Percentiles rank a stretch among this genome's conserved stretches.
Evolutionary conservation across 2,329 filamentous ascomycete species (phyloP).

Genomic region (Arthrobotrys iridis): DNA sequence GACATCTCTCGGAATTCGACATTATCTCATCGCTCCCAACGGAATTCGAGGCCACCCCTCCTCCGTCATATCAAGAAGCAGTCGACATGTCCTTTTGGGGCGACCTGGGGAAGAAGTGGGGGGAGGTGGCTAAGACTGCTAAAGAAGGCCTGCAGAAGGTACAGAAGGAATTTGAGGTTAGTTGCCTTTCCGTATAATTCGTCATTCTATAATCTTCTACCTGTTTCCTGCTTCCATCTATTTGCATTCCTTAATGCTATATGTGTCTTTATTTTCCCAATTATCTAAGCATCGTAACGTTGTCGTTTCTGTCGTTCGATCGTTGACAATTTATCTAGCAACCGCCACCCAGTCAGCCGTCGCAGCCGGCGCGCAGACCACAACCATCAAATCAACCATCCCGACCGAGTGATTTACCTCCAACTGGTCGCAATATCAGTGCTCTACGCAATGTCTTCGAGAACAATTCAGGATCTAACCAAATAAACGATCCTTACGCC

Average conservation of each 20-base stretch:
- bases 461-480: slow-evolving; percentile 2
- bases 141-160: slow-evolving; percentile 40
- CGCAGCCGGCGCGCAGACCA: slow-evolving; percentile 11
- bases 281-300: not conserved
- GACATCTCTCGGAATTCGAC: slow-evolving; percentile 48
- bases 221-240: not conserved
- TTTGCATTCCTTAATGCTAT: slow-evolving; percentile 11
- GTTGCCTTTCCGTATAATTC: slow-evolving; percentile 2
- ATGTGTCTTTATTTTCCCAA: slow-evolving; percentile 4
- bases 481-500: slow-evolving; percentile 40
- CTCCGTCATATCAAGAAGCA: slow-evolving; percentile 52
- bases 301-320: not conserved
- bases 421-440: slow-evolving; percentile 5
- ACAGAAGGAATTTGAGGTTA: slow-evolving; percentile 43
- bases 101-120: slow-evolving; percentile 46
- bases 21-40: slow-evolving; percentile 53
- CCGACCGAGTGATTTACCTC: slow-evolving; percentile 35
- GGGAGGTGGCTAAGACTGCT: slow-evolving; percentile 41
- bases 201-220: slow-evolving; percentile 1
- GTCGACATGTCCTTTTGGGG: slow-evolving; percentile 53
- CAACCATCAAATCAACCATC: slow-evolving; percentile 35
- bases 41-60: slow-evolving; percentile 38
- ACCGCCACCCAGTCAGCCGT: slow-evolving; percentile 6
- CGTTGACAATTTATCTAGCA: slow-evolving; percentile 13
- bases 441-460: slow-evolving; percentile 18